These are phyloP conservation scores for Quercus lobata DNA, from an alignment of 331 rosid genomes.

Conservation along the genomic window DNA sequence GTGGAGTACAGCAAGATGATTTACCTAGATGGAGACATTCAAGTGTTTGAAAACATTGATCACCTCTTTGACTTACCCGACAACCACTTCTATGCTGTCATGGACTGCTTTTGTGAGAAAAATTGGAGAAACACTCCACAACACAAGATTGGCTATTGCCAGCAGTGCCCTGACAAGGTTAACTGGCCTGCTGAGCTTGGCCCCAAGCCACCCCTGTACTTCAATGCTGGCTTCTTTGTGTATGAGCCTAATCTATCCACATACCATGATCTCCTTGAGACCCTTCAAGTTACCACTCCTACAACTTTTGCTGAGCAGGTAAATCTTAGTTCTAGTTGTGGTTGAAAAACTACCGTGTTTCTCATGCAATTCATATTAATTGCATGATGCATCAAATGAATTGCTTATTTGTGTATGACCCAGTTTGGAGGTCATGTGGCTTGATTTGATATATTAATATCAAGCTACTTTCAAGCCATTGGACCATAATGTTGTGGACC, in stretches of 20 bases:
- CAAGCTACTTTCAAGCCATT: too few species aligned
- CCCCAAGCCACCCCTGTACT: constrained; percentile 69
- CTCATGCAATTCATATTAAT: too few species aligned
- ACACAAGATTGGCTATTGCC: constrained; percentile 66
- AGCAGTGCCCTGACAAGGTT: constrained; percentile 69
- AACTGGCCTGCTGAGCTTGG: constrained; percentile 55
- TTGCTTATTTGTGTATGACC: too few species aligned
- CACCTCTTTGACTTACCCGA: constrained; percentile 59
- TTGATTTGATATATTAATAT: too few species aligned
- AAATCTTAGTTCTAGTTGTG: too few species aligned
- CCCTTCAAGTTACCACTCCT: constrained; percentile 37
- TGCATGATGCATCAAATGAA: too few species aligned
- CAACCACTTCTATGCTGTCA: constrained; percentile 62
- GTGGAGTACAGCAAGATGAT: constrained; percentile 80
- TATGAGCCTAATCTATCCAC: constrained; percentile 51
- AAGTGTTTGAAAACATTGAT: constrained; percentile 66
- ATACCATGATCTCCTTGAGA: constrained; percentile 50
- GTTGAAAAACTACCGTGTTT: too few species aligned
- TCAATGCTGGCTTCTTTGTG: constrained; percentile 92
- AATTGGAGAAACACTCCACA: constrained; percentile 71
- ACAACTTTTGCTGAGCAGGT: constrained; percentile 92
- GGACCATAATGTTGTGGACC: too few species aligned
- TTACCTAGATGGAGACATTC: constrained; percentile 86
- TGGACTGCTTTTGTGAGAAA: constrained; percentile 82
- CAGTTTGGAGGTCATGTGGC: too few species aligned